Conservation (phyloP, 768 basidiomycete species). For the Mycena vulgaris region DNA sequence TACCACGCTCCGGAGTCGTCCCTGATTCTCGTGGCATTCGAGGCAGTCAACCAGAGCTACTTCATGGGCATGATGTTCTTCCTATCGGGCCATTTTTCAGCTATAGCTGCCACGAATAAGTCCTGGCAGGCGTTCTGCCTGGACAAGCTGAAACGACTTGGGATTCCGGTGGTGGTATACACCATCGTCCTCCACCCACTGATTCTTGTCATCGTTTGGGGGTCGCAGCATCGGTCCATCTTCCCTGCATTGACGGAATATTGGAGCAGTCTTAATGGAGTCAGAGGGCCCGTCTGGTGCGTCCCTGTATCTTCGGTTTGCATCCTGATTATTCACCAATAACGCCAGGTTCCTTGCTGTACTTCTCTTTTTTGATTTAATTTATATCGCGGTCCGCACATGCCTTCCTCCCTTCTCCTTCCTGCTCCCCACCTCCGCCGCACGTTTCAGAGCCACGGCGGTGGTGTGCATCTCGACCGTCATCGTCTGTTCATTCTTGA, state of each 20-base stretch:
- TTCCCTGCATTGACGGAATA: conserved; percentile 15
- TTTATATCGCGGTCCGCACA: conserved; percentile 27
- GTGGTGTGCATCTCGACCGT: conserved; percentile 12
- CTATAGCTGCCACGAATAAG: conserved; percentile 15
- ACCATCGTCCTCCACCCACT: conserved; percentile 24
- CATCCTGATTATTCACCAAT: neutral
- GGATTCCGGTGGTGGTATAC: conserved; percentile 31
- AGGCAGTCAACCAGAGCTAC: conserved; percentile 32
- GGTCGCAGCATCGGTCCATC: conserved; percentile 15
- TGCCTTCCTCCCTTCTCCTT: conserved; percentile 21
- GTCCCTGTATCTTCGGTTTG: neutral
- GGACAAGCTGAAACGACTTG: conserved; percentile 33
- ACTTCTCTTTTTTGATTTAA: conserved; percentile 35
- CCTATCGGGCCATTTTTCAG: conserved; percentile 29
- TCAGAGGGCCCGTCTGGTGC: conserved; percentile 33
- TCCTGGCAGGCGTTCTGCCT: conserved; percentile 16
- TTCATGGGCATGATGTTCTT: conserved; percentile 38
- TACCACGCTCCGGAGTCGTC: conserved; percentile 14
- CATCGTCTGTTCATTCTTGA: conserved; percentile 27
- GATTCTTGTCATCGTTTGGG: conserved; percentile 5
- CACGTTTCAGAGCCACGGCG: conserved; percentile 14
- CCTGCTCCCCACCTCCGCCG: conserved; percentile 21
- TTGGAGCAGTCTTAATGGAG: conserved; percentile 19
- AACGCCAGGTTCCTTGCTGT: conserved; percentile 25
- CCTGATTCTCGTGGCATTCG: neutral